Evolutionary conservation across 1,284 basidiomycete species (phyloP).

Genomic region (Ganoderma resinaceum): DNA sequence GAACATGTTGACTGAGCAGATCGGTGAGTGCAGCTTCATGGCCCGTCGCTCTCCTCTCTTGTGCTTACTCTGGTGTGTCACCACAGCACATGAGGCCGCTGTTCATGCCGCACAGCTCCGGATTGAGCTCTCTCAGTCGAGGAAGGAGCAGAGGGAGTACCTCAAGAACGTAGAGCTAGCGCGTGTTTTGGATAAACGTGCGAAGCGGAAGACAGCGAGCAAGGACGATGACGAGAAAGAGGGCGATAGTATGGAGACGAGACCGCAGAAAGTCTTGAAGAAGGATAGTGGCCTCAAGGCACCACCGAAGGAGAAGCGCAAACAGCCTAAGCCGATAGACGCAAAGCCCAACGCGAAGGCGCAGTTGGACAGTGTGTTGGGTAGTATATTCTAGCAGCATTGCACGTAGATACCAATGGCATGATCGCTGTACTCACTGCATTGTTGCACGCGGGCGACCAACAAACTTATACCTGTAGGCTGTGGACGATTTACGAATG

Average conservation of each 20-base stretch:
- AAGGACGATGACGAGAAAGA: slow-evolving; percentile 7
- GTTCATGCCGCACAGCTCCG: slow-evolving; percentile 88
- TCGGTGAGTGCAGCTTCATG: slow-evolving; percentile 71
- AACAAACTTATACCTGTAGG: not conserved
- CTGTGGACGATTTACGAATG: not conserved
- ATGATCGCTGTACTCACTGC: not conserved
- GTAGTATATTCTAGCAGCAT: slow-evolving; percentile 57
- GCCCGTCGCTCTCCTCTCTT: not conserved
- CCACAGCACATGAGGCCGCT: slow-evolving; percentile 91
- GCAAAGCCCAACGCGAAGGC: slow-evolving; percentile 34
- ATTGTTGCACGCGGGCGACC: not conserved
- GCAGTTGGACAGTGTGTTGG: slow-evolving; percentile 57
- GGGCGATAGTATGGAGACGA: slow-evolving; percentile 21
- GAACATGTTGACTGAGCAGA: slow-evolving; percentile 98
- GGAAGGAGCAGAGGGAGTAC: slow-evolving; percentile 92
- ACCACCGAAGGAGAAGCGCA: slow-evolving; percentile 44
- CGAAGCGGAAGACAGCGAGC: slow-evolving; percentile 56
- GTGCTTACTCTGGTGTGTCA: not conserved
- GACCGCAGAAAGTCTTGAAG: slow-evolving; percentile 26
- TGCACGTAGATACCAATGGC: not conserved
- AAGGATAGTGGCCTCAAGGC: slow-evolving; percentile 50
- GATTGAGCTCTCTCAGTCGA: slow-evolving; percentile 89
- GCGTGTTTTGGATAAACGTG: slow-evolving; percentile 88
- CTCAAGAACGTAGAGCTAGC: slow-evolving; percentile 95
- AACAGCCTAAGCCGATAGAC: slow-evolving; percentile 31